Base-by-base conservation (phyloP, 306 rosid genomes). In the Fragaria iinumae region DNA sequence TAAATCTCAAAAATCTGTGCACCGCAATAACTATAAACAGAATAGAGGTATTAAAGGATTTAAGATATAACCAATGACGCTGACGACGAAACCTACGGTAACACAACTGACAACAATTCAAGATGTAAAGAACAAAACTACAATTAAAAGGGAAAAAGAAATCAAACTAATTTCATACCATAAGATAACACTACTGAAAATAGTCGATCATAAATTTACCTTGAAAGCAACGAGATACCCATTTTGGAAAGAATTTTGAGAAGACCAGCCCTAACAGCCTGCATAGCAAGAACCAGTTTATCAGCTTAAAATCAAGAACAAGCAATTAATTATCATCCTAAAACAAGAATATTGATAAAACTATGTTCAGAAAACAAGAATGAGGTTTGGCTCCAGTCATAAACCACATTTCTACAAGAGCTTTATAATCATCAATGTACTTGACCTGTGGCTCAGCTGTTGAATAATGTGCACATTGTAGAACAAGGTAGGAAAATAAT, bases 1-100 rank as follows among this genome's bases (percentile, higher is more conserved):
- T 95, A 95, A 50, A 95, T 81, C 89, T 95, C 99, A 81, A 95
- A 95, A 79, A 95, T 92, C 84, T 95, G 99, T 74, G 99, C 99
- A 72, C 99, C 99, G 55, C 97, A 95, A 86, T 95, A 95, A 85
- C 99, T 95, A 74, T 32, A 66, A 25, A 82, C 81, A 76, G 43
- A 82, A 87, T 76, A 82, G 76, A 39, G 77, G 77, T 69, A 81
- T 38, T 12, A 86, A 78, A 49, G 23, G 38, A 81, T 64, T 81
- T 70, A 73, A 57, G 71, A 79, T 72, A 55, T 65, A 63, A 74
- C 68, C 57, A 50, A 77, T 55, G 45, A 34, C 71, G 74, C 67
- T 56, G 39, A 75, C n/a, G 2, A 65, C 4, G 5, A 65, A 65
- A 17, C 17, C 20, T 8, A 36, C 5, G 3, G 75, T 49, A 49